Base-by-base conservation (phyloP, 768 basidiomycete species). In the Trametes meyenii region DNA sequence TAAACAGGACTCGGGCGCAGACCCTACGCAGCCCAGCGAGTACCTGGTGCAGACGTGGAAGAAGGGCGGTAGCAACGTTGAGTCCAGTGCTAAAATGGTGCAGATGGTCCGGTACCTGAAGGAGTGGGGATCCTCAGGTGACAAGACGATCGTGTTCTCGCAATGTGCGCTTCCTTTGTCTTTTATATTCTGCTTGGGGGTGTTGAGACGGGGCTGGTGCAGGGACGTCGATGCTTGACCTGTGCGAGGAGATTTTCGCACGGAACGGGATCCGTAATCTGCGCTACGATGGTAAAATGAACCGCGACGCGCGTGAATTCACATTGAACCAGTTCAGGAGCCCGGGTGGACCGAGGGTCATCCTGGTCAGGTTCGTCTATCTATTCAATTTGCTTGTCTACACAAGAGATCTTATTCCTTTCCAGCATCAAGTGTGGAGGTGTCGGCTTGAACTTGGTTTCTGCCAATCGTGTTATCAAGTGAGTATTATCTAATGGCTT, bases 201-300 rank as follows among this genome's bases (percentile, higher is more conserved):
- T 58, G 46, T 23, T 57, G 58, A 40, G 36, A 33, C 42, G 16
- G 21, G 36, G 5, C n/a, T 21, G 43, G 16, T 54, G 54, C 56
- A 89, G 87, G 88, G 88, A 90, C 88, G 0, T 85, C 85, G 0
- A 87, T 88, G 84, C 79, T 90, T 36, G 84, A 88, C 68, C 74
- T 88, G 17, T 72, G 88, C 43, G 86, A 87, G 63, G 82, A 75
- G n/a, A 55, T 86, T 24, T 81, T 89, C 64, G 77, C 78, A 10
- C 78, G 86, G 24, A 74, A 87, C 67, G 85, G 85, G 0, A 82
- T 89, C 17, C 77, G 80, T 48, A 82, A 66, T 60, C 68, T 89
- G 58, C 78, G 87, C 7, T 89, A 86, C 66, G 88, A 90, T 62
- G 88, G 88, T n/a, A 80, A 78, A 69, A 89, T 90, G 88, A 77